Conservation (phyloP, 2,329 filamentous ascomycete genomes). For the Aspergillus tanneri region DNA sequence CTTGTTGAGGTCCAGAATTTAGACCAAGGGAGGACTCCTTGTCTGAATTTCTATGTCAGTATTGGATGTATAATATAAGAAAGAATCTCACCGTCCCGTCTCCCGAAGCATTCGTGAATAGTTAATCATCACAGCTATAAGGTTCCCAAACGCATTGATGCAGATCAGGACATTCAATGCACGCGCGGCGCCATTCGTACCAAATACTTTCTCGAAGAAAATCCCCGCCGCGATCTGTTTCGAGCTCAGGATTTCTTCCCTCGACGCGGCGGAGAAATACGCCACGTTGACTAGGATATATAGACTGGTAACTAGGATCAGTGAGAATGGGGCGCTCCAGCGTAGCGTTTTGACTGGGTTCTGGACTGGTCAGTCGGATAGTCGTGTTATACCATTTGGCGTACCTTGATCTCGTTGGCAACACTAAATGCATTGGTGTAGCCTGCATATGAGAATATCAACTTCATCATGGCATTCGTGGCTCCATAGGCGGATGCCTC, state of each 20-base stretch:
- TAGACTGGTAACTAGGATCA: slow-evolving; percentile 53
- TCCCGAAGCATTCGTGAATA: slow-evolving; percentile 59
- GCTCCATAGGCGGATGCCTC: slow-evolving; percentile 48
- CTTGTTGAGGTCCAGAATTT: slow-evolving; percentile 62
- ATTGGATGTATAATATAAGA: neutral
- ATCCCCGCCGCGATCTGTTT: slow-evolving; percentile 57
- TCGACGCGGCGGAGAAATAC: slow-evolving; percentile 59
- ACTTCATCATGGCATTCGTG: slow-evolving; percentile 58
- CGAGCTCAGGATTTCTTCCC: slow-evolving; percentile 53
- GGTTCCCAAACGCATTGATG: slow-evolving; percentile 59
- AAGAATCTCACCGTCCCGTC: slow-evolving; percentile 49
- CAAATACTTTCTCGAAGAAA: slow-evolving; percentile 62
- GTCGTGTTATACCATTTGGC: neutral
- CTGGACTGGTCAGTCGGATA: slow-evolving; percentile 26
- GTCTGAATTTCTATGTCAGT: slow-evolving; percentile 35
- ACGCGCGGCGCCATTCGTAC: slow-evolving; percentile 47
- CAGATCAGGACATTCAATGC: slow-evolving; percentile 60
- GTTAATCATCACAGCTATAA: slow-evolving; percentile 57
- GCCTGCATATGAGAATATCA: slow-evolving; percentile 59
- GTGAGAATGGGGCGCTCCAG: slow-evolving; percentile 50
- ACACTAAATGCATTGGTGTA: slow-evolving; percentile 63
- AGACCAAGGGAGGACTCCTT: slow-evolving; percentile 62
- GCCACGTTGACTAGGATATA: slow-evolving; percentile 62
- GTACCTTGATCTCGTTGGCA: slow-evolving; percentile 58
- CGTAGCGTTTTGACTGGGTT: slow-evolving; percentile 59